phyloP scores from a whole-genome alignment of 2,329 filamentous ascomycete genomes.

The Ramularia endophylla region DNA sequence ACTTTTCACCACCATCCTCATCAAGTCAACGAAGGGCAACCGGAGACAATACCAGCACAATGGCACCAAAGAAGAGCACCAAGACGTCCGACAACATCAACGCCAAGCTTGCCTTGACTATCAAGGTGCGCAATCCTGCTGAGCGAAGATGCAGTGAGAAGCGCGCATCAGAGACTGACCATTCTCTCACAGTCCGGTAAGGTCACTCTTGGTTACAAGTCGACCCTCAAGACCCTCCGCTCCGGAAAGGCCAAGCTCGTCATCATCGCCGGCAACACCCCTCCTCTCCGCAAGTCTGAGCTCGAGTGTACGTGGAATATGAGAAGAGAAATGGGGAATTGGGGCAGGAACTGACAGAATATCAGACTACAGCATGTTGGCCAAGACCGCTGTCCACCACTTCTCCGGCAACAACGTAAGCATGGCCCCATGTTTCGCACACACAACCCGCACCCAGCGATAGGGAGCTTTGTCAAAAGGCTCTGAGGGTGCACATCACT shows the following conservation, averaged over 20 bases:
- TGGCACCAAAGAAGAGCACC: slow-evolving; percentile 75
- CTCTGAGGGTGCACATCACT: slow-evolving; percentile 31
- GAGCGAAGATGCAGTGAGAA: neutral
- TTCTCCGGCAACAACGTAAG: slow-evolving; percentile 99
- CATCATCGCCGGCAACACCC: slow-evolving; percentile 92
- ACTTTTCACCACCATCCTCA: slow-evolving; percentile 1
- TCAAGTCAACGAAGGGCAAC: slow-evolving; percentile 16
- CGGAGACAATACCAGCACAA: slow-evolving; percentile 40
- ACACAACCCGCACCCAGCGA: slow-evolving; percentile 26
- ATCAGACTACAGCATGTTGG: slow-evolving; percentile 75
- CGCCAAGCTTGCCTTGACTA: slow-evolving; percentile 54
- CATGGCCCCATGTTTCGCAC: slow-evolving; percentile 33
- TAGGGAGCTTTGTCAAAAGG: slow-evolving; percentile 28
- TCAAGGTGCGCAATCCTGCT: slow-evolving; percentile 25
- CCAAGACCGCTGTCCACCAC: slow-evolving; percentile 95
- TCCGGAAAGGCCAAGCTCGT: slow-evolving; percentile 98
- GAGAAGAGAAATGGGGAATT: slow-evolving; percentile 15
- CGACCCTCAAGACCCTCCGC: slow-evolving; percentile 82
- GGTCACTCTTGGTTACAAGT: slow-evolving; percentile 89
- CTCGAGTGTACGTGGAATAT: slow-evolving; percentile 55
- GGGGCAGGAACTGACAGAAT: slow-evolving; percentile 11
- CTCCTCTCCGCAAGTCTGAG: slow-evolving; percentile 95
- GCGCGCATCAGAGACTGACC: slow-evolving; percentile 11
- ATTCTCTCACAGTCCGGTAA: slow-evolving; percentile 36
- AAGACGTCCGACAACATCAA: slow-evolving; percentile 80